These are phyloP conservation scores for Microcera coccophila DNA, from an alignment of 2,329 filamentous ascomycete species.

Conservation along the genomic window DNA sequence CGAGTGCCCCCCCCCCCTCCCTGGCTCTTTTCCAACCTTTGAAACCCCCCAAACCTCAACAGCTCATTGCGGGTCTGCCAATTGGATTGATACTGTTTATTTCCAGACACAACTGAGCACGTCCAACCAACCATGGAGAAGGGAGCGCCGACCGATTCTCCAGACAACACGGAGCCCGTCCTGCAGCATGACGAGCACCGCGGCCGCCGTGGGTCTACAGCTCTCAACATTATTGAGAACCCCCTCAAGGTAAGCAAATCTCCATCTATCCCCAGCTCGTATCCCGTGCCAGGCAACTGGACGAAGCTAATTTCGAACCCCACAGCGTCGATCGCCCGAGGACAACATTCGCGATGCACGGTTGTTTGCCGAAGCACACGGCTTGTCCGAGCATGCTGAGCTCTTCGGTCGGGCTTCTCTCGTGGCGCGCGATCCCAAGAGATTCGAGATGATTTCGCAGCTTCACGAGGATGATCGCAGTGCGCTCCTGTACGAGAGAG, in stretches of 20 bases:
- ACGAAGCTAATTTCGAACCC: too few species aligned
- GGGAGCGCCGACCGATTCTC: too few species aligned
- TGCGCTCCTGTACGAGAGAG: slow-evolving; percentile 39
- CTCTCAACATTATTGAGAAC: slow-evolving; percentile 33
- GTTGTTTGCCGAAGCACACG: slow-evolving; percentile 47
- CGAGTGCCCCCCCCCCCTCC: too few species aligned
- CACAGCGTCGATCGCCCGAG: slow-evolving; percentile 24
- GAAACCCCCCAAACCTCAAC: too few species aligned
- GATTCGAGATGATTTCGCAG: slow-evolving; percentile 9
- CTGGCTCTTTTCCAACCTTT: too few species aligned
- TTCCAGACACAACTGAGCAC: too few species aligned
- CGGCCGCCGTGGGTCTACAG: slow-evolving; percentile 22
- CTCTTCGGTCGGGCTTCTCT: slow-evolving; percentile 37
- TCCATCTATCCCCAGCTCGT: background rate
- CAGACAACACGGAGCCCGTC: too few species aligned
- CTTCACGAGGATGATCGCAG: slow-evolving; percentile 35
- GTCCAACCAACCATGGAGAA: too few species aligned
- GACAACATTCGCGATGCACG: slow-evolving; percentile 39
- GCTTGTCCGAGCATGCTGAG: slow-evolving; percentile 46
- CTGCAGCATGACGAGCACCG: background rate
- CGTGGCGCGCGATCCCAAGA: slow-evolving; percentile 26
- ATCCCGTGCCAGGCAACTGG: background rate
- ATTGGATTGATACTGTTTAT: too few species aligned
- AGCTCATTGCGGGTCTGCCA: too few species aligned
- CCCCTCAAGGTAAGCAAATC: slow-evolving; percentile 27